phyloP scores from a whole-genome alignment of 768 basidiomycete genomes.

The Pleurotus tuoliensis region DNA sequence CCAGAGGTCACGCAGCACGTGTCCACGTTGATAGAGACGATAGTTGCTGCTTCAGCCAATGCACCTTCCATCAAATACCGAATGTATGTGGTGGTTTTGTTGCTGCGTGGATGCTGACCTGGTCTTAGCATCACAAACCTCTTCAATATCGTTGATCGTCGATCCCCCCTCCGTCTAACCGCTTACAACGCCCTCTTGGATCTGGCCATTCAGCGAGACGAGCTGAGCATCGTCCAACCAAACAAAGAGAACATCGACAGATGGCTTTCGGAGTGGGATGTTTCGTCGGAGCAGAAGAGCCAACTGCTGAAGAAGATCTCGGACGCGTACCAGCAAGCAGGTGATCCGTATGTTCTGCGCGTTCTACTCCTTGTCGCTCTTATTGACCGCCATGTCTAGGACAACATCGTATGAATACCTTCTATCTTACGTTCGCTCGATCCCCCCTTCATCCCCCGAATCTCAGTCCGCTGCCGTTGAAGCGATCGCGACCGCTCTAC shows the following conservation, averaged over 20 bases:
- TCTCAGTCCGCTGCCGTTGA: conserved; percentile 54
- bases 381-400: conserved; percentile 28
- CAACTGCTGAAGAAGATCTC: conserved; percentile 63
- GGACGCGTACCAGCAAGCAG: conserved; percentile 52
- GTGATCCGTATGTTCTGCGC: conserved; percentile 49
- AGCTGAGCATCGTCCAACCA: conserved; percentile 59
- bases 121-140: conserved; percentile 69
- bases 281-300: conserved; percentile 58
- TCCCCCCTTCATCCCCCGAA: conserved; percentile 50
- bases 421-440: conserved; percentile 55
- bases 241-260: conserved; percentile 60
- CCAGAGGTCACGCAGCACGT: conserved; percentile 52
- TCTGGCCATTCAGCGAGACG: conserved; percentile 54
- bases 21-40: conserved; percentile 44
- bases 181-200: conserved; percentile 64
- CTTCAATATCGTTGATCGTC: conserved; percentile 71
- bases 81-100: conserved; percentile 46
- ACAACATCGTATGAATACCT: conserved; percentile 61
- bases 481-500: conserved; percentile 60
- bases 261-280: conserved; percentile 76
- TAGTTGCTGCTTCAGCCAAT: conserved; percentile 51
- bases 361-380: neutral
- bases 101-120: neutral
- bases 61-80: conserved; percentile 67
- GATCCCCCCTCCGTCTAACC: conserved; percentile 56